Evolutionary conservation across 129 eudicot genomes (phyloP).

Genomic region (Tagetes erecta): DNA sequence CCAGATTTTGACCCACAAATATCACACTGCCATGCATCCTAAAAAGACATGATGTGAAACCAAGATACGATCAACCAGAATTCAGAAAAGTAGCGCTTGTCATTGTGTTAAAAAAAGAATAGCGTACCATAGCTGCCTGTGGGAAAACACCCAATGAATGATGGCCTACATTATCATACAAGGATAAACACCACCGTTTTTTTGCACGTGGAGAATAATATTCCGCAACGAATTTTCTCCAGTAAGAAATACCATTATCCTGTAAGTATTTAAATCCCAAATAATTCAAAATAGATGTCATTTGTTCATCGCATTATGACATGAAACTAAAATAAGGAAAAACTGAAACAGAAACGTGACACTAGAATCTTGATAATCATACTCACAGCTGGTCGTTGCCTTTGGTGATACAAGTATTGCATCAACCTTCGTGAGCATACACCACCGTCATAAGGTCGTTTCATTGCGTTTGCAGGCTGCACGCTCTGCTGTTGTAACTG

Average conservation of each 20-base stretch:
- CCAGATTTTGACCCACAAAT: slow-evolving; percentile 98
- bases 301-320: background rate
- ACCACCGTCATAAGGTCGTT: slow-evolving; percentile 78
- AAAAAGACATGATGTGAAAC: background rate
- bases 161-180: slow-evolving; percentile 84
- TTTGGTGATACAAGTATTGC: slow-evolving; percentile 90
- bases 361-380: slow-evolving; percentile 14
- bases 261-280: slow-evolving; percentile 19
- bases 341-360: background rate
- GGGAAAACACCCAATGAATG: slow-evolving; percentile 91
- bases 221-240: slow-evolving; percentile 91
- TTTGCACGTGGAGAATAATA: slow-evolving; percentile 97
- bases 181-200: slow-evolving; percentile 94
- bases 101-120: slow-evolving; percentile 9
- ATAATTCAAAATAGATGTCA: background rate
- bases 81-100: background rate
- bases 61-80: background rate
- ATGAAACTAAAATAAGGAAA: background rate
- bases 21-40: slow-evolving; percentile 99
- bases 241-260: slow-evolving; percentile 88
- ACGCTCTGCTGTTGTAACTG: slow-evolving; percentile 54
- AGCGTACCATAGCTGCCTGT: slow-evolving; percentile 77
- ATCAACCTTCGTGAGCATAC: slow-evolving; percentile 89
- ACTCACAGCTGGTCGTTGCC: slow-evolving; percentile 91
- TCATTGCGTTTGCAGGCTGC: slow-evolving; percentile 61